Conservation (phyloP, 2,329 filamentous ascomycete species). For the Phaeosphaeria sp. region DNA sequence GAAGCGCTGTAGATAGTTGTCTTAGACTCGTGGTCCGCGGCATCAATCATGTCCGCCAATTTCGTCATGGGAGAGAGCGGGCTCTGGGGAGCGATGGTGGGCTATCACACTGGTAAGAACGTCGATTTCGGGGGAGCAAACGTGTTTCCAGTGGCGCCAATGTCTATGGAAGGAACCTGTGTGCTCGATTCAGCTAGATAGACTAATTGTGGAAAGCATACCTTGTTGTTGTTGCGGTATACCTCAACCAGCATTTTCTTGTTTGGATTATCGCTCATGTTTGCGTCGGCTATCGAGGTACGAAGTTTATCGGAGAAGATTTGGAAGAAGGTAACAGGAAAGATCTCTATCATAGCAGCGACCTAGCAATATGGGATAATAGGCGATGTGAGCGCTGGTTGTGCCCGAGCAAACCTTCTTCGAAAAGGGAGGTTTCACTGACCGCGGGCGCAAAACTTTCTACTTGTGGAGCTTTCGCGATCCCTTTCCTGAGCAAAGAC, state of each 20-base stretch:
- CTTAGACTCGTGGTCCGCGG: neutral
- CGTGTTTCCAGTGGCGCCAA: neutral
- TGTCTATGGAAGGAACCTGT: neutral
- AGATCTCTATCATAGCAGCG: neutral
- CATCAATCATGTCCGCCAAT: neutral
- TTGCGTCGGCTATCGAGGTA: too few species aligned
- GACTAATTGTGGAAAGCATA: neutral
- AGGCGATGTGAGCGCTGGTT: neutral
- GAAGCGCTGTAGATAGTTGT: neutral
- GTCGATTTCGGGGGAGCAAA: neutral
- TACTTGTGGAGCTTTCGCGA: neutral
- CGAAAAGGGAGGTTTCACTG: neutral
- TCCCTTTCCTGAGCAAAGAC: neutral
- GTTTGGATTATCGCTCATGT: too few species aligned
- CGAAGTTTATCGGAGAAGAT: too few species aligned
- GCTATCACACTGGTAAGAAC: neutral
- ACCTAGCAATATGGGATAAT: neutral
- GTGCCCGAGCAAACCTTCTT: neutral
- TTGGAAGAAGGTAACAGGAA: neutral
- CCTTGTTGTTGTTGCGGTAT: neutral
- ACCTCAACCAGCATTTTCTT: too few species aligned
- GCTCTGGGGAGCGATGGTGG: neutral
- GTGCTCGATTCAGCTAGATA: too few species aligned
- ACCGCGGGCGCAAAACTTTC: neutral
- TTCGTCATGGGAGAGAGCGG: neutral